phyloP scores from a whole-genome alignment of 2,329 filamentous ascomycete species.

The Colletotrichum sublineola region DNA sequence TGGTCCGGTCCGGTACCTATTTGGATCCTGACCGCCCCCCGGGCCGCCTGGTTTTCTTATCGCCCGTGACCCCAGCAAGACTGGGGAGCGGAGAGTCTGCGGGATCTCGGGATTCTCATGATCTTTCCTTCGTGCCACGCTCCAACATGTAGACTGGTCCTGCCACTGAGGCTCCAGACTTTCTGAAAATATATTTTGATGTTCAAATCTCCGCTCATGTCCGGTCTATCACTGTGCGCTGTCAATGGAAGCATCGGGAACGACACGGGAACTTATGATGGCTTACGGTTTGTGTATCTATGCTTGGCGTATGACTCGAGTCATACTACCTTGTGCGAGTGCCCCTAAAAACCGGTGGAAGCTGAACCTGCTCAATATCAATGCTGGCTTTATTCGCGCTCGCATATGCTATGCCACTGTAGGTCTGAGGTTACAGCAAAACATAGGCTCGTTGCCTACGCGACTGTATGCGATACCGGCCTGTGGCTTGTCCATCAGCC shows the following conservation, averaged over 20 bases:
- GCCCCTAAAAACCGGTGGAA: background rate
- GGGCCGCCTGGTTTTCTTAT: constrained; percentile 18
- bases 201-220: background rate
- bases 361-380: background rate
- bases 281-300: background rate
- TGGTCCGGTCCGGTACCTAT: constrained; percentile 21
- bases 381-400: background rate
- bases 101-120: constrained; percentile 22
- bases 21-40: background rate
- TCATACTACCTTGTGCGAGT: background rate
- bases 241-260: background rate
- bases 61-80: constrained; percentile 12
- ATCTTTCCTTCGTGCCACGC: background rate
- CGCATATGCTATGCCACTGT: background rate
- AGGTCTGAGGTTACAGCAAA: background rate
- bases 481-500: background rate
- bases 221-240: background rate
- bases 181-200: background rate
- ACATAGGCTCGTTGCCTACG: background rate
- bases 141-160: background rate
- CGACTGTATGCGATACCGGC: constrained; percentile 1
- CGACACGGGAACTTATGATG: no score
- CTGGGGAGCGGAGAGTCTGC: constrained; percentile 3
- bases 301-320: background rate
- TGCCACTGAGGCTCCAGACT: background rate